phyloP scores from a whole-genome alignment of 148 eudicot species.

The Rhododendron kiyosumense region DNA sequence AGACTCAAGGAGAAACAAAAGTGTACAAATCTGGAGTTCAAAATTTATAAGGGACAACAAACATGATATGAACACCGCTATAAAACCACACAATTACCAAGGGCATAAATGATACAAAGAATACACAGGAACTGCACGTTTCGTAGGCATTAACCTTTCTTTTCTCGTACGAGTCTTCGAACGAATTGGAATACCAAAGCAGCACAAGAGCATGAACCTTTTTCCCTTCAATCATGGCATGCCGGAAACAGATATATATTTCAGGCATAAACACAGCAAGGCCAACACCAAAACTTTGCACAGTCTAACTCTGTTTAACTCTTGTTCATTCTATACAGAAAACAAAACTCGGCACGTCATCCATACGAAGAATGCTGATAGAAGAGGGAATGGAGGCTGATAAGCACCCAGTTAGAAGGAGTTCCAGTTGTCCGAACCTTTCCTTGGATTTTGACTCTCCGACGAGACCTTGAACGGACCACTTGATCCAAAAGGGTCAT shows the following conservation, averaged over 20 bases:
- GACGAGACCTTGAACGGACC: conserved; percentile 82
- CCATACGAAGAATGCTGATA: neutral
- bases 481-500: conserved; percentile 86
- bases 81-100: neutral
- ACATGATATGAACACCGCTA: neutral
- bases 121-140: neutral
- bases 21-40: neutral
- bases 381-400: neutral
- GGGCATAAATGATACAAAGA: neutral
- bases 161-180: too few relatives aligned
- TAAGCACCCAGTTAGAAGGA: conserved; percentile 41
- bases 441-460: conserved; percentile 52
- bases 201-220: neutral
- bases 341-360: conserved; percentile 6
- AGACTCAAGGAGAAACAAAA: neutral
- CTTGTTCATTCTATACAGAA: conserved; percentile 3
- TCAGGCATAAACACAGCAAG: neutral
- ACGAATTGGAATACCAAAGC: too few relatives aligned
- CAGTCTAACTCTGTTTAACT: neutral
- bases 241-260: neutral
- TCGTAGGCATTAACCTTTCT: neutral
- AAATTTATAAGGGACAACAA: neutral
- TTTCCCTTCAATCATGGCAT: conserved; percentile 2
- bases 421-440: conserved; percentile 71
- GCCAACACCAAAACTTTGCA: neutral